phyloP scores from a whole-genome alignment of 306 rosid species.

The Prunus mume region DNA sequence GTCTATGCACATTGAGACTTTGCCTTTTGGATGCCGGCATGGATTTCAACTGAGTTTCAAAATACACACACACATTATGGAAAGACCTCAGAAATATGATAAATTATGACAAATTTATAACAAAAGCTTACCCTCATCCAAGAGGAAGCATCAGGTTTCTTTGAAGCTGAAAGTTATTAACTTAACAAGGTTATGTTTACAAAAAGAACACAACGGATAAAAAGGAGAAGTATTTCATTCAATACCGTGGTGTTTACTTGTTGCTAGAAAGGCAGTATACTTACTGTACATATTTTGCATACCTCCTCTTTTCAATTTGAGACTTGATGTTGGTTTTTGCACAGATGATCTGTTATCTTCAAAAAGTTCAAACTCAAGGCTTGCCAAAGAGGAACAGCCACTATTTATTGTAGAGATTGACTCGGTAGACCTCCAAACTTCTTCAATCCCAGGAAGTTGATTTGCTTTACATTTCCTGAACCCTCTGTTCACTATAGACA shows the following conservation, averaged over 20 bases:
- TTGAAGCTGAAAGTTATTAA: conserved; percentile 38
- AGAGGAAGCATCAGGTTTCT: conserved; percentile 20
- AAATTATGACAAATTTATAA: background rate
- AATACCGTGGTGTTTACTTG: background rate
- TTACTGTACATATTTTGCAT: conserved; percentile 17
- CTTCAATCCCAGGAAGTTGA: conserved; percentile 26
- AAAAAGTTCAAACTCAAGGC: conserved; percentile 54
- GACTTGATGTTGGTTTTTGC: conserved; percentile 21
- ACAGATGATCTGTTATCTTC: conserved; percentile 33
- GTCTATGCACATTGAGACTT: conserved; percentile 14
- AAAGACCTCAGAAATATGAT: background rate
- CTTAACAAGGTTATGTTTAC: background rate
- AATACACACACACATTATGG: background rate
- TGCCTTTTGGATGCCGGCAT: conserved; percentile 22
- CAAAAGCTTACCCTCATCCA: conserved; percentile 36
- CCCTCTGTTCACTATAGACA: conserved; percentile 51
- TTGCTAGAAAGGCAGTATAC: background rate
- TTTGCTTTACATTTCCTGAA: conserved; percentile 33
- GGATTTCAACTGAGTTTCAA: conserved; percentile 37
- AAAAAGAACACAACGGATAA: background rate
- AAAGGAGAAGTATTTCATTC: background rate
- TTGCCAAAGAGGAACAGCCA: conserved; percentile 41
- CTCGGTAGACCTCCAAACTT: conserved; percentile 42
- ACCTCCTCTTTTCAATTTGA: conserved; percentile 26
- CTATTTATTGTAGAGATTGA: conserved; percentile 28